Evolutionary conservation across 2,329 filamentous ascomycete genomes (phyloP).

Genomic region (Verticillium tricorpus): DNA sequence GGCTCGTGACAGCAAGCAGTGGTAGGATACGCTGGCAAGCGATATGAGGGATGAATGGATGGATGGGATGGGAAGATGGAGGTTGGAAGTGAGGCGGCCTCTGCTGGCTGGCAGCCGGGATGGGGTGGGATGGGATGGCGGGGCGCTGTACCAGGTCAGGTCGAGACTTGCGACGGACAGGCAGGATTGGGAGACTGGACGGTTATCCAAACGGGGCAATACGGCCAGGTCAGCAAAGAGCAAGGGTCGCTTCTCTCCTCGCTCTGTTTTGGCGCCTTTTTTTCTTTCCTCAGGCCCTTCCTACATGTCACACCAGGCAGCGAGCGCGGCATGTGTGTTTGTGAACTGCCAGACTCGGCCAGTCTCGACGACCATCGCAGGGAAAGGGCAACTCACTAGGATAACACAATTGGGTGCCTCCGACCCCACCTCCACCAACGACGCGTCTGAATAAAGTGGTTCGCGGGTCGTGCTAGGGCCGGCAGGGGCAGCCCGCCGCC

Average conservation of each 20-base stretch:
- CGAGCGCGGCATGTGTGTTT: neutral
- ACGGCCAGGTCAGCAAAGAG: neutral
- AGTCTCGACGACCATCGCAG: neutral
- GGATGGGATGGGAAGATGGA: neutral
- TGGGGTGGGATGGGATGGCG: neutral
- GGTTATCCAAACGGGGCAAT: neutral
- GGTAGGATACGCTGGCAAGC: neutral
- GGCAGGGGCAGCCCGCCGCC: neutral
- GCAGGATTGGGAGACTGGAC: neutral
- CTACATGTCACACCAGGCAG: neutral
- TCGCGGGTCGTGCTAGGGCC: slow-evolving; percentile 2
- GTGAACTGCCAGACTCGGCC: neutral
- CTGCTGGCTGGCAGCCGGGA: neutral
- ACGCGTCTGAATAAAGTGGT: slow-evolving; percentile 4
- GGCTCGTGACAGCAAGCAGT: neutral
- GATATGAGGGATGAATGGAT: neutral
- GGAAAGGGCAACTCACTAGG: neutral
- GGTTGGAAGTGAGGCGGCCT: neutral
- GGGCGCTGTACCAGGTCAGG: neutral
- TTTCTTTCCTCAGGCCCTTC: neutral
- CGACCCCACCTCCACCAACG: slow-evolving; percentile 1
- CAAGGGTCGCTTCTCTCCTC: neutral
- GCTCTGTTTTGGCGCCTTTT: neutral
- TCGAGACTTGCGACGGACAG: neutral
- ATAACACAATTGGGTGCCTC: neutral